Percentiles rank a stretch among this genome's conserved stretches.
Conservation (phyloP, 139 green algal species). For the Tetratostichococcus sp. region DNA sequence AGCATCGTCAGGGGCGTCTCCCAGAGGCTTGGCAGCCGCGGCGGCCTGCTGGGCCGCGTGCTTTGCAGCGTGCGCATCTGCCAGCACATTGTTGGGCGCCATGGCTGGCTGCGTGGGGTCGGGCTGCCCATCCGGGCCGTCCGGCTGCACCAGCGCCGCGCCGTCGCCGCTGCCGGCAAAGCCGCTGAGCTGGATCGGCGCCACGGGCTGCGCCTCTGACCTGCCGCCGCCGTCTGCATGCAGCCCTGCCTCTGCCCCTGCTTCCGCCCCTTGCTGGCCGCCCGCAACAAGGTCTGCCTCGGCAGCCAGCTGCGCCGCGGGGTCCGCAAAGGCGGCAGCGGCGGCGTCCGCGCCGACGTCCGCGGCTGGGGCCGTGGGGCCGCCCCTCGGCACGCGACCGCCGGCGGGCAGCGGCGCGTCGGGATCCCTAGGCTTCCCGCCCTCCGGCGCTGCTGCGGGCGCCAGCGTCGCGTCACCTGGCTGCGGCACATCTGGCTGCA, state of each 20-base stretch:
- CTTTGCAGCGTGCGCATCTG: neutral
- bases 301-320: neutral
- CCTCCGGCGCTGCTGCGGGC: neutral
- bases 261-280: too few relatives aligned
- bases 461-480: neutral
- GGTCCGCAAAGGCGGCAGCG: neutral
- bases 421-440: neutral
- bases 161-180: neutral
- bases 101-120: neutral
- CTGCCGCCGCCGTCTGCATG: neutral
- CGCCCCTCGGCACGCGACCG: neutral
- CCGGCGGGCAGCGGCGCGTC: slow-evolving; percentile 7
- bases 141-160: neutral
- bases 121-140: neutral
- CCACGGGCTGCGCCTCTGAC: neutral
- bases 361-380: neutral
- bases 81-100: neutral
- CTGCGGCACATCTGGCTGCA: neutral
- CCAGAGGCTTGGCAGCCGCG: too few relatives aligned
- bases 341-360: neutral
- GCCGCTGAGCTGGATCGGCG: neutral
- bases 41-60: neutral
- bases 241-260: too few relatives aligned
- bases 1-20: too few relatives aligned
- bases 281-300: neutral